phyloP scores from a whole-genome alignment of 2,329 filamentous ascomycete genomes.

The Huntiella bhutanensis region DNA sequence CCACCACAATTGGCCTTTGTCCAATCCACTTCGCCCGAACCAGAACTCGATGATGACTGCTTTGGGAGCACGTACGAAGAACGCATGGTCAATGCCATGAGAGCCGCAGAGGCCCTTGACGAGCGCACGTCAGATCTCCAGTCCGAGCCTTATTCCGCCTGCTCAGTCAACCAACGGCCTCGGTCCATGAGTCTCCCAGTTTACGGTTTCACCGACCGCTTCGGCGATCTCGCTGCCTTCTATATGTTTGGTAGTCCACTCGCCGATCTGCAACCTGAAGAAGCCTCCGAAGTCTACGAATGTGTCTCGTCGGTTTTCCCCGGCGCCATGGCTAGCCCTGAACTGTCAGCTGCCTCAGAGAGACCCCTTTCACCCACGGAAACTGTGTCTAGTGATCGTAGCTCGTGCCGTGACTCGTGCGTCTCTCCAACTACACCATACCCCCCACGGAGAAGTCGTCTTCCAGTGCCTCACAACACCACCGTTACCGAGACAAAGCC shows the following conservation, averaged over 20 bases:
- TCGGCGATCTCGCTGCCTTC: constrained; percentile 27
- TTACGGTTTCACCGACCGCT: constrained; percentile 25
- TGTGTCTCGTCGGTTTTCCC: constrained; percentile 6
- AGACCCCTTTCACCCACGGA: constrained; percentile 10
- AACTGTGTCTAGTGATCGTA: constrained; percentile 12
- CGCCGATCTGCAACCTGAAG: not conserved
- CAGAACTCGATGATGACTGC: constrained; percentile 9
- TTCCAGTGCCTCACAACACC: not conserved
- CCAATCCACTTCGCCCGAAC: constrained; percentile 3
- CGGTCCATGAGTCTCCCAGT: constrained; percentile 32
- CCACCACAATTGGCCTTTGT: not conserved
- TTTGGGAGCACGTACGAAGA: constrained; percentile 19
- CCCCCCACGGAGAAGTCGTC: not conserved
- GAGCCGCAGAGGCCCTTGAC: constrained; percentile 38
- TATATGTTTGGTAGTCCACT: constrained; percentile 26
- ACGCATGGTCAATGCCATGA: constrained; percentile 35
- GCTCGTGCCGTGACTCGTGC: constrained; percentile 10
- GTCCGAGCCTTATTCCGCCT: constrained; percentile 27
- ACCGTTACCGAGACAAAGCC: constrained; percentile 1
- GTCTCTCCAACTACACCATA: constrained; percentile 11
- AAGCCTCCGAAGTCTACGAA: constrained; percentile 5
- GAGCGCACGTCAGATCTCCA: constrained; percentile 36
- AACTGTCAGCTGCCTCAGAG: not conserved
- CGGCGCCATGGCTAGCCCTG: not conserved
- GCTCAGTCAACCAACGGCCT: constrained; percentile 19